A percentile compares a stretch with the other conserved stretches of the same genome.
Conservation (phyloP, 345 rosid species). For the Hevea brasiliensis region DNA sequence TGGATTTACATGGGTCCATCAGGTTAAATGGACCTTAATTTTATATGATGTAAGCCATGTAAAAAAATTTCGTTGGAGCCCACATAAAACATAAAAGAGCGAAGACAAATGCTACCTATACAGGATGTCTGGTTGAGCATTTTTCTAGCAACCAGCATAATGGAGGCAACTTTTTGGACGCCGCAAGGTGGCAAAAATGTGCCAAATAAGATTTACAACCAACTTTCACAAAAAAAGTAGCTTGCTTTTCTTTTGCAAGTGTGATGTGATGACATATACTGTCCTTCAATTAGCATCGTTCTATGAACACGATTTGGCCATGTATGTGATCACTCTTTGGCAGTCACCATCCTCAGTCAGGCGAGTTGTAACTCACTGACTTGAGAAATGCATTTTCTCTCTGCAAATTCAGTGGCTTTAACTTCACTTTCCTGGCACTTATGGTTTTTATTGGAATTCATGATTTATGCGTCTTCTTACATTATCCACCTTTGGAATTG, state of each 20-base stretch:
- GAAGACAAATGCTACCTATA: constrained; percentile 4
- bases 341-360: neutral
- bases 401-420: constrained; percentile 5
- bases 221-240: constrained; percentile 20
- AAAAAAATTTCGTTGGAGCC: constrained; percentile 9
- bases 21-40: neutral
- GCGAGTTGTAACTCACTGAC: too few relatives aligned
- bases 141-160: constrained; percentile 13
- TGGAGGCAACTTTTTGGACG: constrained; percentile 31
- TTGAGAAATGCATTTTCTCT: neutral
- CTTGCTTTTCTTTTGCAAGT: constrained; percentile 15
- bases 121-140: constrained; percentile 7
- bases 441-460: constrained; percentile 3
- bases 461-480: neutral
- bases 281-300: neutral
- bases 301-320: neutral
- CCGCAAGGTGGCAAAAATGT: constrained; percentile 3
- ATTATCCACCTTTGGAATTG: neutral
- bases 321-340: neutral
- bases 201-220: constrained; percentile 10
- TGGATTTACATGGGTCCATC: constrained; percentile 13
- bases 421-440: constrained; percentile 2
- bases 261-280: neutral
- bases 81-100: constrained; percentile 5
- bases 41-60: constrained; percentile 8